These are phyloP conservation scores for Buddleja alternifolia DNA, from an alignment of 257 asterid genomes.

Conservation along the genomic window DNA sequence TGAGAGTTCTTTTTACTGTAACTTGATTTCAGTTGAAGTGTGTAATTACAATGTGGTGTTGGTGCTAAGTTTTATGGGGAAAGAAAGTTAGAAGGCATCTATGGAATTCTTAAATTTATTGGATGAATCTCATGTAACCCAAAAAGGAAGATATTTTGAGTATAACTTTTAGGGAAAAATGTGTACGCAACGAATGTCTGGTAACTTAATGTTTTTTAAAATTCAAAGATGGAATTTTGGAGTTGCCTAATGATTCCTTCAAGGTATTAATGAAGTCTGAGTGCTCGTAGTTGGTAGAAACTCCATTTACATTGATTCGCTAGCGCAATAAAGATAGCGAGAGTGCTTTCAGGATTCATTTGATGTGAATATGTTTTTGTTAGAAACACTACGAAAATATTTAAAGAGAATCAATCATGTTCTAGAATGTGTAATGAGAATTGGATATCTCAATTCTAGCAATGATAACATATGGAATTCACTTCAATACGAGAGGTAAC, in stretches of 20 bases:
- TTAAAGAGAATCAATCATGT: background rate
- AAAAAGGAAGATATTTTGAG: background rate
- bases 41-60: conserved; percentile 1
- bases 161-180: background rate
- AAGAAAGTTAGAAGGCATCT: background rate
- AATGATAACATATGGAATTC: too few species aligned
- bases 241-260: background rate
- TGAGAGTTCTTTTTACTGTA: conserved; percentile 17
- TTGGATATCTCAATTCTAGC: background rate
- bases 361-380: conserved; percentile 2
- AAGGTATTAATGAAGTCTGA: background rate
- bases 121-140: conserved; percentile 7
- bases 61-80: conserved; percentile 1
- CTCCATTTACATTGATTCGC: background rate
- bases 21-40: conserved; percentile 3
- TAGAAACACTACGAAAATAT: conserved; percentile 1
- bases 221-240: background rate
- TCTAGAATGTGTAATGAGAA: background rate
- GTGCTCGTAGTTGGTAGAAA: background rate
- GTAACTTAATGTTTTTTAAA: background rate
- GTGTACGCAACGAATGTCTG: background rate
- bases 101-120: background rate
- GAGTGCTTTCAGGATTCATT: conserved; percentile 8
- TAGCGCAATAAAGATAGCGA: background rate
- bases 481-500: background rate